Evolutionary conservation across 2,329 filamentous ascomycete genomes (phyloP).

Genomic region (Ascochyta pisi): DNA sequence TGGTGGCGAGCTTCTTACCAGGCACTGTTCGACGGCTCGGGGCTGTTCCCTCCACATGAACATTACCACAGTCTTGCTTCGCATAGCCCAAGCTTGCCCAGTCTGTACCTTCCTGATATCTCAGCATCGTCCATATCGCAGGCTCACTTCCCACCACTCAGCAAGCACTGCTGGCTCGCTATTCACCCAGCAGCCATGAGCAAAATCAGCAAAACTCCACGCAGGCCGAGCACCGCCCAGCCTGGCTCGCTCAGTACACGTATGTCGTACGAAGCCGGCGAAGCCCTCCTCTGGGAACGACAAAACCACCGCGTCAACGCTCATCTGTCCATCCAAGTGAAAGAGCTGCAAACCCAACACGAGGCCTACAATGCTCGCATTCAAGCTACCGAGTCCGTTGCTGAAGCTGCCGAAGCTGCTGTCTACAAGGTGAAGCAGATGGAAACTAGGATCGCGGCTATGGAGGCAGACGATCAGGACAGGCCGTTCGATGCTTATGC

Average conservation of each 20-base stretch:
- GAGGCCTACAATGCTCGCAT: slow-evolving; percentile 30
- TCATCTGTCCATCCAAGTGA: slow-evolving; percentile 45
- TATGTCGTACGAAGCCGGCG: slow-evolving; percentile 29
- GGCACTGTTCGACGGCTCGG: too few species aligned
- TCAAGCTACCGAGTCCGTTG: slow-evolving; percentile 25
- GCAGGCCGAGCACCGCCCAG: slow-evolving; percentile 18
- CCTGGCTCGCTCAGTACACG: slow-evolving; percentile 13
- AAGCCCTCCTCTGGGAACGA: slow-evolving; percentile 50
- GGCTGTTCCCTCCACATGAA: too few species aligned
- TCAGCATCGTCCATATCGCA: not conserved
- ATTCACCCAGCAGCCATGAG: slow-evolving; percentile 12
- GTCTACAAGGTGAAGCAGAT: slow-evolving; percentile 23
- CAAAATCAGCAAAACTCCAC: slow-evolving; percentile 11
- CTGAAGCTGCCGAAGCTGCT: slow-evolving; percentile 24
- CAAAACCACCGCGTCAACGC: slow-evolving; percentile 50
- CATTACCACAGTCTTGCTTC: too few species aligned
- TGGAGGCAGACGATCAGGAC: slow-evolving; percentile 33
- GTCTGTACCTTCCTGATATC: not conserved
- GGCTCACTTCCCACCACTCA: not conserved
- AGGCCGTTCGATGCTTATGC: slow-evolving; percentile 29
- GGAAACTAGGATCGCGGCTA: slow-evolving; percentile 30
- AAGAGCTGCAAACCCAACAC: slow-evolving; percentile 41
- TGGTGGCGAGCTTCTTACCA: too few species aligned
- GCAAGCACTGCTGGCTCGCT: not conserved
- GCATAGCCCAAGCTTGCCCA: not conserved